A percentile compares a stretch with the other conserved stretches of the same genome.
phyloP scores from a whole-genome alignment of 208 protist genomes.

The Giardia duodenalis region DNA sequence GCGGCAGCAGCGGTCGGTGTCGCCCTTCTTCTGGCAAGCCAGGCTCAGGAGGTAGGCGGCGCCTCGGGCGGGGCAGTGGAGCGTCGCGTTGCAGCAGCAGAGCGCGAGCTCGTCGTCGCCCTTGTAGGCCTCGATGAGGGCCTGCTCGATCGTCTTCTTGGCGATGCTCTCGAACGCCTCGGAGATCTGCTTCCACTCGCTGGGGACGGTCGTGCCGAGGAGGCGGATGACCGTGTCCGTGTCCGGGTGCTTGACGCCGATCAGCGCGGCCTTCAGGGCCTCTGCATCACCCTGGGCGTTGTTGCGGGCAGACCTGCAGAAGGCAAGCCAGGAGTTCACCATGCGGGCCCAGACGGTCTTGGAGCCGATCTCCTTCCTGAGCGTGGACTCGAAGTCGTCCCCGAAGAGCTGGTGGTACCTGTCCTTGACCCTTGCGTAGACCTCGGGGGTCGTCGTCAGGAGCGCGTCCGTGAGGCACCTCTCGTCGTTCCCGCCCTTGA shows the following conservation, averaged over 20 bases:
- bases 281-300: background rate
- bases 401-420: background rate
- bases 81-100: background rate
- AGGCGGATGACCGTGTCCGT: background rate
- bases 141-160: background rate
- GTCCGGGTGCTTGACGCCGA: background rate
- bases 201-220: background rate
- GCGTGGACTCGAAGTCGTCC: background rate
- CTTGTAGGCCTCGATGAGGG: background rate
- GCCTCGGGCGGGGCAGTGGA: background rate
- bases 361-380: background rate
- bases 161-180: background rate
- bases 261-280: background rate
- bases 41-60: background rate
- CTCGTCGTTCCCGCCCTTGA: slow-evolving; percentile 9
- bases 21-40: background rate
- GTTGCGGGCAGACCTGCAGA: background rate
- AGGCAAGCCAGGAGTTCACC: background rate
- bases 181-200: background rate
- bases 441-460: background rate
- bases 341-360: background rate
- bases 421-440: background rate
- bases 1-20: background rate
- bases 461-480: background rate
- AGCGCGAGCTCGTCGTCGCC: background rate